These are phyloP conservation scores for Fistulinella staudtii DNA, from an alignment of 1,284 basidiomycete species.

Conservation along the genomic window DNA sequence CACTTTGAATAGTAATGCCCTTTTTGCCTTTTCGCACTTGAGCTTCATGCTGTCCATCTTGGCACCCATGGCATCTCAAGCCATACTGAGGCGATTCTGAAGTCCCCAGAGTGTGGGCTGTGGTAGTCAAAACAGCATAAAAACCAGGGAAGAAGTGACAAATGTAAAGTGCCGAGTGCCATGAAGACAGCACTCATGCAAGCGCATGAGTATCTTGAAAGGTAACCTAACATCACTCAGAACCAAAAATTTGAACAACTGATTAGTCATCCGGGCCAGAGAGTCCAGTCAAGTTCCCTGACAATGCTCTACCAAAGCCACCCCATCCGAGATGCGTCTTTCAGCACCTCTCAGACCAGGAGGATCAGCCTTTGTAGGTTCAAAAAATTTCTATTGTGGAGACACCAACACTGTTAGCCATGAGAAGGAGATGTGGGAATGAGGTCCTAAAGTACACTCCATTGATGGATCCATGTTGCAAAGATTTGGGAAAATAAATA, in stretches of 20 bases:
- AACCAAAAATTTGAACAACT: no score
- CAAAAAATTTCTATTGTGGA: no score
- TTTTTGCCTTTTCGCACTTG: conserved; percentile 98
- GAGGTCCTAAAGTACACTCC: conserved; percentile 97
- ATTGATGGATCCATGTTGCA: conserved; percentile 91
- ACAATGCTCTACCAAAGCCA: no score
- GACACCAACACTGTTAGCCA: no score
- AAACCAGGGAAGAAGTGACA: conserved; percentile 2
- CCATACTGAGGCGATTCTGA: conserved; percentile 13
- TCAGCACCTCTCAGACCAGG: no score
- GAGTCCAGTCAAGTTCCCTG: no score
- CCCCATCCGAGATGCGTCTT: no score
- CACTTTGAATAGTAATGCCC: conserved; percentile 98
- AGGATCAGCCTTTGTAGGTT: no score
- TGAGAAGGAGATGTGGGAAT: conserved; percentile 92
- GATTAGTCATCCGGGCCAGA: no score
- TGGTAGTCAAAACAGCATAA: conserved; percentile 31
- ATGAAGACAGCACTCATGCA: conserved; percentile 27
- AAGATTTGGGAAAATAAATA: conserved; percentile 93
- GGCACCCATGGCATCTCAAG: conserved; percentile 89
- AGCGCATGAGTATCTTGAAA: no score
- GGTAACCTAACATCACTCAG: no score
- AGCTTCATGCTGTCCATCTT: conserved; percentile 99
- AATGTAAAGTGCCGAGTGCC: conserved; percentile 21
- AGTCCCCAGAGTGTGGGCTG: conserved; percentile 8